Conservation (phyloP, 2,329 filamentous ascomycete genomes). For the Emmonsia crescens region DNA sequence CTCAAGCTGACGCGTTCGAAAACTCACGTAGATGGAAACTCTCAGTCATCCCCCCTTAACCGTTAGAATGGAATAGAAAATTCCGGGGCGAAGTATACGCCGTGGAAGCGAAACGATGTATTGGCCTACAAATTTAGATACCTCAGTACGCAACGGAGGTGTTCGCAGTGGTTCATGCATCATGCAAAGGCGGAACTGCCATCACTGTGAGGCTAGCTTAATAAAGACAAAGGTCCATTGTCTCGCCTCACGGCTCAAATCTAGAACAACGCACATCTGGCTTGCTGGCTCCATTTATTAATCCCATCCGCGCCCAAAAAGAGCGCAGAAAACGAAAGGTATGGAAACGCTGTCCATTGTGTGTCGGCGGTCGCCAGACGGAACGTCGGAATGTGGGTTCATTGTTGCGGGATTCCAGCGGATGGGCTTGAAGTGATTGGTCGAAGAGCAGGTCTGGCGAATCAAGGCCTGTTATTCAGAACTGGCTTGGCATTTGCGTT, state of each 20-base stretch:
- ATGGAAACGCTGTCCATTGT: neutral
- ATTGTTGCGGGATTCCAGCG: neutral
- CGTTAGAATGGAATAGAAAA: neutral
- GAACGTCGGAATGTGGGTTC: conserved; percentile 2
- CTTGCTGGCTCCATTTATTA: neutral
- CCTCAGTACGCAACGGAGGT: too few relatives aligned
- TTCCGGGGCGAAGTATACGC: neutral
- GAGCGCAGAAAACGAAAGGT: neutral
- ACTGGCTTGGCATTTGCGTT: neutral
- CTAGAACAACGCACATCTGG: neutral
- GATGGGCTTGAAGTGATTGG: neutral
- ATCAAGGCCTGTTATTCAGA: neutral
- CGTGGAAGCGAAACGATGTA: neutral
- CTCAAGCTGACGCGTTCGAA: neutral
- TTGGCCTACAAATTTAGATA: neutral
- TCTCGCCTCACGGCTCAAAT: neutral
- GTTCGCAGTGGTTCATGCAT: neutral
- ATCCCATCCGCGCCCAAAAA: neutral
- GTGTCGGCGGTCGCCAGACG: neutral
- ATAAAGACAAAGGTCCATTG: neutral
- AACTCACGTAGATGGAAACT: neutral
- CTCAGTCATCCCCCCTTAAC: neutral
- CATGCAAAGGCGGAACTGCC: neutral
- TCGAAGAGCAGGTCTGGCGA: neutral
- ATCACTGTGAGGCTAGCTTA: neutral